Evolutionary conservation across 345 rosid genomes (phyloP), one percentile per base, ranked within the genome.

Genomic region (Boechera stricta): DNA sequence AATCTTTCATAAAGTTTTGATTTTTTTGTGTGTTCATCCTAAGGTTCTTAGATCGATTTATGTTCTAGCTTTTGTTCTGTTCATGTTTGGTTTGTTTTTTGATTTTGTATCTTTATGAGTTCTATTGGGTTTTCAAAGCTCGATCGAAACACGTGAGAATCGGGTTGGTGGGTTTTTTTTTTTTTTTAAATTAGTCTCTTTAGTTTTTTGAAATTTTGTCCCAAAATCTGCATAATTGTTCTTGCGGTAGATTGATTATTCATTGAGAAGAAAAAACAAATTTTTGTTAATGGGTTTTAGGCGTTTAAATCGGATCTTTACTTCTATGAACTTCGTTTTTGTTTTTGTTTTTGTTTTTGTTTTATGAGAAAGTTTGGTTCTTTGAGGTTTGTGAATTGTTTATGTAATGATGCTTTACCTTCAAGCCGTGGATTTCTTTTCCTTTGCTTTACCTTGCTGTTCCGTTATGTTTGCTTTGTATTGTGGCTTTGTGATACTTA

Each of bases 381-480:
- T 39, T 39, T 21, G 5, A 24, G 32, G 28, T 39, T 16, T 63
- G n/a, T 24, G 60, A 53, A 5, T 66, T 60, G 69, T 58, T 49
- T 59, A 12, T 59, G 31, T 52, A 75, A 60, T 67, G 49, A 70
- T 54, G 71, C 80, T 71, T 77, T 64, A 45, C 13, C 72, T 71
- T 77, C 6, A 77, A 77, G 76, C 70, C 70, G 71, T 45, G 48
- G 67, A 4, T 71, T 54, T 71, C 44, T 36, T 63, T 61, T 32
- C 16, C 45, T 74, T 54, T 74, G 57, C 64, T 65, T 75, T 57
- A 56, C 38, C 55, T 65, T 58, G 58, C 31, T 62, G 71, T 75
- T 56, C 21, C 5, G 1, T 13, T 67, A 35, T 75, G 38, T 71
- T 77, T 64, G 66, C 67, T 77, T 71, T 24, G 28, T 72, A 10